phyloP scores from a whole-genome alignment of 2,329 filamentous ascomycete species.

The Eutypa lata region DNA sequence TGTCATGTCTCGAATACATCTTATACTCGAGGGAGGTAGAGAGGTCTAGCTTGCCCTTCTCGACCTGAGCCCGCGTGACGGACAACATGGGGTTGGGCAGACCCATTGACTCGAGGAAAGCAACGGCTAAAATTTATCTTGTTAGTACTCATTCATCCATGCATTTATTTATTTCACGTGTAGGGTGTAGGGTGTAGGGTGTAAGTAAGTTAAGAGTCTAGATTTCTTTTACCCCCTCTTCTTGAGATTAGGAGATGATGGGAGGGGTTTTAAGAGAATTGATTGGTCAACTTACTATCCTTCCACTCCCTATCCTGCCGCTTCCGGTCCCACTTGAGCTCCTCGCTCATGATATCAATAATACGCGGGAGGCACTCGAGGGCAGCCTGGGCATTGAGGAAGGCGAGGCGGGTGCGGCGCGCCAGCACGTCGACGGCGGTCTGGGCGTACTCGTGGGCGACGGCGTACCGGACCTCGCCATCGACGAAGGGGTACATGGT shows the following conservation, averaged over 20 bases:
- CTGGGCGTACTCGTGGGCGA: conserved; percentile 86
- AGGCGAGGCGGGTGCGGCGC: conserved; percentile 78
- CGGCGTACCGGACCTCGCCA: conserved; percentile 84
- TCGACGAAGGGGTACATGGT: conserved; percentile 86
- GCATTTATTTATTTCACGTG: too few relatives aligned
- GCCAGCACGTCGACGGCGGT: conserved; percentile 87
- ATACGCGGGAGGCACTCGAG: conserved; percentile 80
- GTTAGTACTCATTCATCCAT: neutral
- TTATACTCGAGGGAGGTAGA: conserved; percentile 56
- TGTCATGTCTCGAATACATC: conserved; percentile 60
- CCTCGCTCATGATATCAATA: conserved; percentile 85
- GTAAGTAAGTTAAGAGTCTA: neutral
- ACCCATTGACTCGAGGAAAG: conserved; percentile 63
- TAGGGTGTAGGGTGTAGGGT: too few relatives aligned
- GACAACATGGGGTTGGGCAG: conserved; percentile 58
- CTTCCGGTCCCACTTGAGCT: conserved; percentile 72
- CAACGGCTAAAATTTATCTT: conserved; percentile 40
- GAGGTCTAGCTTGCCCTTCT: conserved; percentile 57
- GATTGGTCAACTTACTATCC: conserved; percentile 51
- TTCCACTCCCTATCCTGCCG: conserved; percentile 80
- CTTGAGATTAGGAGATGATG: too few relatives aligned
- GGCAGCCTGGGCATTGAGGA: conserved; percentile 87
- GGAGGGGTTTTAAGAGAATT: conserved; percentile 2
- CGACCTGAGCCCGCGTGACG: conserved; percentile 58
- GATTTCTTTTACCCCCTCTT: too few relatives aligned